Evolutionary conservation across 1,284 basidiomycete species (phyloP).

Genomic region (Cryptococcus sp.): DNA sequence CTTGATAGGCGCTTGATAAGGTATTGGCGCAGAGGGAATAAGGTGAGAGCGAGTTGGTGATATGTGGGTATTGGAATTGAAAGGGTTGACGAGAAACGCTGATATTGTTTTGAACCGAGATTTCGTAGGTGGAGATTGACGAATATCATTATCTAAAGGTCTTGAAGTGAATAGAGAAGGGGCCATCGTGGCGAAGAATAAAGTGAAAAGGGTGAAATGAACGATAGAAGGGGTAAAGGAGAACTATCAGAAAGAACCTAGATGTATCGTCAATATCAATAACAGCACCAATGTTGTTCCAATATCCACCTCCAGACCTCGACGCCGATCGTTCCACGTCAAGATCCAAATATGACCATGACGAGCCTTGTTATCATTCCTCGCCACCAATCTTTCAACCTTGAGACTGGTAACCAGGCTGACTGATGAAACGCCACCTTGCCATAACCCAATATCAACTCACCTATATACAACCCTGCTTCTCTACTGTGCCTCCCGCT

Average conservation of each 20-base stretch:
- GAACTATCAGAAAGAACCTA: neutral
- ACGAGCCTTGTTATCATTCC: too few species aligned
- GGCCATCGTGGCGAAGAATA: conserved; percentile 2
- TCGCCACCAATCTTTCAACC: too few species aligned
- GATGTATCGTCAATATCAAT: too few species aligned
- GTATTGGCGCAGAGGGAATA: conserved; percentile 3
- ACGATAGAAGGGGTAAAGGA: neutral
- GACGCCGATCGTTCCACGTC: too few species aligned
- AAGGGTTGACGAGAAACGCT: conserved; percentile 8
- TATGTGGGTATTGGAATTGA: neutral
- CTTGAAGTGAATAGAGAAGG: conserved; percentile 9
- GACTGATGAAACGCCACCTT: too few species aligned
- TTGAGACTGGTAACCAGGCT: too few species aligned
- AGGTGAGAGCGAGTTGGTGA: neutral
- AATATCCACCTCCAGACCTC: too few species aligned
- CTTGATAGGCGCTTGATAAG: neutral
- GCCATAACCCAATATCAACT: neutral
- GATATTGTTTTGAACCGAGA: conserved; percentile 13
- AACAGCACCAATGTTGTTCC: too few species aligned
- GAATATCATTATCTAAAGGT: neutral
- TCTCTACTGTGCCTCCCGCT: neutral
- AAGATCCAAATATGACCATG: too few species aligned
- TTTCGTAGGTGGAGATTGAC: neutral
- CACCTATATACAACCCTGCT: neutral
- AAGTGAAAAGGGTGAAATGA: neutral